Evolutionary conservation across 768 basidiomycete genomes (phyloP), one percentile per base, ranked within the genome.

Genomic region (Mycena haematopus): DNA sequence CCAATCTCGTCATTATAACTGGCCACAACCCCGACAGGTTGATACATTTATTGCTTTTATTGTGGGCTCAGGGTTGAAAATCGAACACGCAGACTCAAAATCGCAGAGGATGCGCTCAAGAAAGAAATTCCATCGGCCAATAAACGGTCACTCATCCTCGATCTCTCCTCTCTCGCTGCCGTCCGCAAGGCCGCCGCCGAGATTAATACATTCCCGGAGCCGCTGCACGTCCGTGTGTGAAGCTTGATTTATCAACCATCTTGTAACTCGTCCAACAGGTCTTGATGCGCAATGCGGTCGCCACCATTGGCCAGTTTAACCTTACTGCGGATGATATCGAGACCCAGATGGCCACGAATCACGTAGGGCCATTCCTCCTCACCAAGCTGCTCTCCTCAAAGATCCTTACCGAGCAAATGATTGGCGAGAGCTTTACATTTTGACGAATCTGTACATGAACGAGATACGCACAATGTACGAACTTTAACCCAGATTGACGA

Each of bases 251-350:
- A n/a, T n/a, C n/a, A 36, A 36, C 5, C 31, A 31, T 9, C 4
- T 31, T 31, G 4, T 4, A 21, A 31, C 27, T 17, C 21, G 10
- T 7, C 15, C 7, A 5, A 6, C 36, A 61, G 60, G 60, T 61
- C 15, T 13, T 61, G 6, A 61, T 61, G 22, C 46, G 55, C 47
- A 55, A 61, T 9, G 47, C 53, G 29, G 53, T 47, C 15, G 53
- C 53, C 6, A 11, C 38, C 17, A 42, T 56, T 44, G 60, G 52
- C n/a, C 45, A 33, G 19, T 49, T 61, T 52, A 55, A 55, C 10
- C 46, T 61, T 27, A 61, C 60, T 36, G 25, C 14, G 10, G 60
- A 61, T 21, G 47, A 38, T 10, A n/a, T 61, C 52, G 46, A 61
- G 35, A 55, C 2, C 8, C 60, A 61, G n/a, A 19, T 50, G 22